Evolutionary conservation across 768 basidiomycete species (phyloP), one percentile per base, ranked within the genome.

Genomic region (Neoboletus subvelutipes): DNA sequence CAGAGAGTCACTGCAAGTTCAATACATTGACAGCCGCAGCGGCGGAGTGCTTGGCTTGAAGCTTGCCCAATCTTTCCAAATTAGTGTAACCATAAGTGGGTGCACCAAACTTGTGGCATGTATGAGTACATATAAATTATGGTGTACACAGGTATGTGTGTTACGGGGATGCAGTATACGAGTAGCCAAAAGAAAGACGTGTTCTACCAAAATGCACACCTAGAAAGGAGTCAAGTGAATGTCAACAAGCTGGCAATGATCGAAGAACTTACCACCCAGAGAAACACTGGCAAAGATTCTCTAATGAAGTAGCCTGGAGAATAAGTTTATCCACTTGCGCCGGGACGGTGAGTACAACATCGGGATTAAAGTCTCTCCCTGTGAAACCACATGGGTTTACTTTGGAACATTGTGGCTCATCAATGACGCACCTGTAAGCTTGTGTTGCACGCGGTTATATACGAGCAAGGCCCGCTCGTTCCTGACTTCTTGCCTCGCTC

Each of bases 211-310:
- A 90, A 90, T 41, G 88, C 88, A 74, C 88, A 90, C 81, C 81
- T 82, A 56, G 17, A 39, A 40, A 58, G 50, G 29, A n/a, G 12
- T 61, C 7, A 36, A 46, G 17, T 33, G 33, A 54, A 48, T 52
- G 31, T 31, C 31, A 43, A 60, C 20, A 31, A 9, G 24, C 2
- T n/a, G 8, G 12, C 7, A 52, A 28, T 29, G 33, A 45, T 18
- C 13, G 12, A 54, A 28, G 12, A 39, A 34, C 56, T 43, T 65
- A 88, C 94, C 94, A 96, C 71, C 94, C 94, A 59, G 93, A 91
- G 78, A 96, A 97, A 67, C 93, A 94, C 70, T 96, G 95, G 71
- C 94, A 97, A 2, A 98, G 83, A 71, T 98, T 97, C 72, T 98
- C 95, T 43, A 98, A 72, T 15, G 92, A 88, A 5, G 91, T 97